A percentile compares a stretch with the other conserved stretches of the same genome.
These are phyloP conservation scores for Coniochaeta hoffmannii DNA, from an alignment of 2,329 filamentous ascomycete genomes.

Conservation along the genomic window DNA sequence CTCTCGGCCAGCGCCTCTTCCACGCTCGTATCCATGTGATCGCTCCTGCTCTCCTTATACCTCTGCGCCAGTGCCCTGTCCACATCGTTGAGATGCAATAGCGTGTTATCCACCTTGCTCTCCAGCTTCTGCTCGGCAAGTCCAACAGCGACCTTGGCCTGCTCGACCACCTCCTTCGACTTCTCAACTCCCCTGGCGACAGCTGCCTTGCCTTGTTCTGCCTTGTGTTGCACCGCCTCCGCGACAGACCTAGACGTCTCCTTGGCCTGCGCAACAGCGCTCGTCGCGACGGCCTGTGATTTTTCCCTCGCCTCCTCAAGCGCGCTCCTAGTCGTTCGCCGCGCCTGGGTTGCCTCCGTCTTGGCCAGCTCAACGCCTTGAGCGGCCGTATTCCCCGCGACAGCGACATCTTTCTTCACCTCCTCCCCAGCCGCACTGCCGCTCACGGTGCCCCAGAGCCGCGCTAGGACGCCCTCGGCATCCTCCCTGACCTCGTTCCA, in stretches of 20 bases:
- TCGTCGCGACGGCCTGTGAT: constrained; percentile 13
- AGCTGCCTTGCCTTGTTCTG: constrained; percentile 26
- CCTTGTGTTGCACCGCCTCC: constrained; percentile 15
- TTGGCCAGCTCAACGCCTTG: constrained; percentile 6
- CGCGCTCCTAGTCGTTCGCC: constrained; percentile 22
- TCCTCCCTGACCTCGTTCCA: constrained; percentile 56
- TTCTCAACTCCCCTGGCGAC: constrained; percentile 30
- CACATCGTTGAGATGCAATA: constrained; percentile 26
- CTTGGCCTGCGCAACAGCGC: constrained; percentile 12
- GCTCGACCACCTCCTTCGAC: constrained; percentile 30
- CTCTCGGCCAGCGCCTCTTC: constrained; percentile 47
- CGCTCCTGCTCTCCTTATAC: constrained; percentile 33
- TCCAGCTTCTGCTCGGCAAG: constrained; percentile 28
- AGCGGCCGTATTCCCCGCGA: neutral
- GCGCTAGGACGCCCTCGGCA: constrained; percentile 40
- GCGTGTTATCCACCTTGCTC: constrained; percentile 12
- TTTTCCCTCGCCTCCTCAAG: constrained; percentile 25
- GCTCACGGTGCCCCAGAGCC: constrained; percentile 32
- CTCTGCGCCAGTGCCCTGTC: constrained; percentile 45
- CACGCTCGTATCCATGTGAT: constrained; percentile 37
- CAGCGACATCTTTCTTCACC: constrained; percentile 14
- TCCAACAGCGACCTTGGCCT: constrained; percentile 27
- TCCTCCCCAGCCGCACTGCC: constrained; percentile 17
- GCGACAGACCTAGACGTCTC: constrained; percentile 16
- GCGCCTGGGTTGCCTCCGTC: constrained; percentile 23